Evolutionary conservation across 345 rosid genomes (phyloP).

Genomic region (Adansonia digitata): DNA sequence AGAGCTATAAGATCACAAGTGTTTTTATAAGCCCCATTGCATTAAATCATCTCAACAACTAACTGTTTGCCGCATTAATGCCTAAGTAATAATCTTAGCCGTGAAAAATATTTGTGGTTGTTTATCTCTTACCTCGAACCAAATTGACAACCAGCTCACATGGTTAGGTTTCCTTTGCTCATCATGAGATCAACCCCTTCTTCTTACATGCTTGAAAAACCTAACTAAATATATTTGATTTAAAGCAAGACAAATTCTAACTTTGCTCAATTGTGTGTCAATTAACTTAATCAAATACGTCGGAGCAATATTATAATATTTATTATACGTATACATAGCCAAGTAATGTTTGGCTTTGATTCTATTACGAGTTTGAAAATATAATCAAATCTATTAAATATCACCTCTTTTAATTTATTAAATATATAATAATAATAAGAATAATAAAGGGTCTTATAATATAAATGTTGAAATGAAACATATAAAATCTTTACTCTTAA

Average conservation of each 20-base stretch:
- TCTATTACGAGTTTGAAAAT: too few species aligned
- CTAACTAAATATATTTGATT: background rate
- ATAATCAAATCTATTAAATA: too few species aligned
- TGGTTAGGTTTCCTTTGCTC: background rate
- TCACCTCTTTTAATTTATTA: background rate
- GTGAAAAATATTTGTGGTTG: background rate
- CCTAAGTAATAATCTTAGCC: background rate
- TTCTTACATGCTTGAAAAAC: background rate
- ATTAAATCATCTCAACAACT: constrained; percentile 43
- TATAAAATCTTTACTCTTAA: too few species aligned
- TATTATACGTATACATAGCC: too few species aligned
- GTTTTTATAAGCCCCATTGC: constrained; percentile 25
- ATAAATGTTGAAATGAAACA: background rate
- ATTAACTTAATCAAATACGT: too few species aligned
- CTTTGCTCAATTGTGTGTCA: too few species aligned
- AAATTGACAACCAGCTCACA: background rate
- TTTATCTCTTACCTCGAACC: background rate
- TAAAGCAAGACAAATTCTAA: too few species aligned
- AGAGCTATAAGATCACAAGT: background rate
- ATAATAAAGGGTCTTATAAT: background rate
- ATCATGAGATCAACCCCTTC: background rate
- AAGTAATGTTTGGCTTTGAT: too few species aligned
- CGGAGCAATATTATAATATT: too few species aligned
- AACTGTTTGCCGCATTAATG: constrained; percentile 29
- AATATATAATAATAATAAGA: too few species aligned